phyloP scores from a whole-genome alignment of 164 flowering plant genomes.

The Macadamia integrifolia region DNA sequence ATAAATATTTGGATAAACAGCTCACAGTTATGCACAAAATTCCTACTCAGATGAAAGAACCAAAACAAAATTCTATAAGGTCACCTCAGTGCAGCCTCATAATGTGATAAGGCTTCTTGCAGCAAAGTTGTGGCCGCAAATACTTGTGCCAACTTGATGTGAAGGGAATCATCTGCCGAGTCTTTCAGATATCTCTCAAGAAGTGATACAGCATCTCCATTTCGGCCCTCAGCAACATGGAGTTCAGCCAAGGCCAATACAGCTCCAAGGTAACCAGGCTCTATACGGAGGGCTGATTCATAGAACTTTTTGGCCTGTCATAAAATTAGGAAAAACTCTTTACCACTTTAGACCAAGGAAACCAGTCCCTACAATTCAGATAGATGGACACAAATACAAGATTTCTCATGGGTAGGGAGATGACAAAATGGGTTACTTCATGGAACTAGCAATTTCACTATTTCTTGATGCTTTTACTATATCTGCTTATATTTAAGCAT shows the following conservation, averaged over 20 bases:
- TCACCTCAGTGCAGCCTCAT: conserved; percentile 89
- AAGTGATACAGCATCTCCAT: conserved; percentile 78
- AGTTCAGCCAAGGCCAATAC: conserved; percentile 95
- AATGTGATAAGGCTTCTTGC: conserved; percentile 84
- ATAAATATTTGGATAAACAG: neutral
- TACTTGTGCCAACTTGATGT: conserved; percentile 90
- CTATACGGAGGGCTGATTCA: conserved; percentile 93
- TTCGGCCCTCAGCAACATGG: conserved; percentile 83
- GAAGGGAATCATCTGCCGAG: conserved; percentile 95
- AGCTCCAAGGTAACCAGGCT: conserved; percentile 94
- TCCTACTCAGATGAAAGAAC: neutral
- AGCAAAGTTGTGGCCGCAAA: conserved; percentile 84
- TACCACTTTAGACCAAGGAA: neutral
- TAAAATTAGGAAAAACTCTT: conserved; percentile 1
- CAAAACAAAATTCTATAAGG: neutral
- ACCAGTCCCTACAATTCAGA: too few species aligned
- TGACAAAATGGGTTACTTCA: too few species aligned
- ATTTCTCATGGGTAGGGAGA: too few species aligned
- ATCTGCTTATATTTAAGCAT: neutral
- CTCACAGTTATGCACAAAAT: neutral
- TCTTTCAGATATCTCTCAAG: conserved; percentile 86
- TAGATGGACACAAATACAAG: too few species aligned
- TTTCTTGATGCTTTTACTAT: too few species aligned
- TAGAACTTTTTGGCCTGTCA: conserved; percentile 88
- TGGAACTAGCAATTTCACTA: too few species aligned